Base-by-base conservation (phyloP, 768 basidiomycete species). In the Gloeostereum incarnatum region DNA sequence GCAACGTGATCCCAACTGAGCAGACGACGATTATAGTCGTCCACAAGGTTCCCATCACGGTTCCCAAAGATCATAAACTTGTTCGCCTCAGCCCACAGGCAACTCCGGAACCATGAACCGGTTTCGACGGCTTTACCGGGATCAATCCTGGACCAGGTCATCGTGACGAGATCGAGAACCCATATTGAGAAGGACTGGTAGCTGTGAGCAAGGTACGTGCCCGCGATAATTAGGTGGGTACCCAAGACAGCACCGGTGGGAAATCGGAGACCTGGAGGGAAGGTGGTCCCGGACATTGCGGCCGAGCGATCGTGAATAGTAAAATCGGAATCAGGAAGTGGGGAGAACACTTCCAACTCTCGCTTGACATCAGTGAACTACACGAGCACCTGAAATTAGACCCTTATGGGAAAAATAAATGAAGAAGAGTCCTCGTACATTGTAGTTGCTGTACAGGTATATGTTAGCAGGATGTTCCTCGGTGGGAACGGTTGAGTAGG, bases 171-270 rank as follows among this genome's bases (percentile, higher is more conserved):
- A 55, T 99, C 86, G 31, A 99, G 77, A 1, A 88, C 86, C 93
- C 93, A 99, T 41, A 98, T 85, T 7, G 91, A 92, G 58, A 92
- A 99, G 19, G 88, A 89, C 52, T 94, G 92, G 49, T 87, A 88
- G 29, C 84, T 82, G 52, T 92, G 87, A 1, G 93, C 90, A 41
- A 99, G 81, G 54, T 96, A 96, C 14, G 91, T 94, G 21, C 94
- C 94, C 6, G 90, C 91, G 37, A 98, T 81, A 57, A 99, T 84
- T 54, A 99, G 75, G 56, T 91, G 80, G 22, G 78, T 79, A 21
- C 93, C 96, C 5, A 96, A 65, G 44, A 97, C 80, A 22, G 90
- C 89, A 14, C 93, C 94, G 0, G 91, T 87, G 5, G 94, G 94
- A 64, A 99, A 99, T 6, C 94, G 83, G 31, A 98, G 75, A 9